Percentiles rank a stretch among this genome's conserved stretches.
Conservation (phyloP, 2,329 filamentous ascomycete species). For the Cucurbitaria berberidis region DNA sequence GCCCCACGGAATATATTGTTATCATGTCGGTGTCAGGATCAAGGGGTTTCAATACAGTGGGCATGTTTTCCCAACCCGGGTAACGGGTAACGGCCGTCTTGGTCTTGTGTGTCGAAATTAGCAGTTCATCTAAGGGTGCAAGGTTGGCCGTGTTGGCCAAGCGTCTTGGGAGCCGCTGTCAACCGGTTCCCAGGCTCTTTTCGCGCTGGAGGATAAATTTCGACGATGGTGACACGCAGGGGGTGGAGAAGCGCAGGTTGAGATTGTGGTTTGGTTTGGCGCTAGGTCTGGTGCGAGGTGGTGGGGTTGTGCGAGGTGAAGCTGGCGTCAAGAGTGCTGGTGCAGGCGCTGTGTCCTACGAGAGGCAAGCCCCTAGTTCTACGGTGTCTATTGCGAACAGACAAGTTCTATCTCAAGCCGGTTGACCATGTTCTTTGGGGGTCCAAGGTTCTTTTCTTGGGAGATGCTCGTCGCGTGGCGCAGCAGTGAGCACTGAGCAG, state of each 20-base stretch:
- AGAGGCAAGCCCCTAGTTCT: too few species aligned
- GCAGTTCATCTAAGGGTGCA: not conserved
- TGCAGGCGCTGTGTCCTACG: too few species aligned
- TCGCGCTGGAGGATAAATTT: not conserved
- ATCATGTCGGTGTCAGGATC: not conserved
- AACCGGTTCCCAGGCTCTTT: not conserved
- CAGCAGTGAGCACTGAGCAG: not conserved
- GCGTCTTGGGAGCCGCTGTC: not conserved
- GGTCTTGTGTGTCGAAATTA: not conserved
- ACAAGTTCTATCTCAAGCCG: too few species aligned
- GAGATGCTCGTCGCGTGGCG: not conserved
- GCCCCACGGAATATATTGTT: not conserved
- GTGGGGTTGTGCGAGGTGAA: too few species aligned
- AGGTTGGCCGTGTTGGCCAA: not conserved
- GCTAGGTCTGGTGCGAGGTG: too few species aligned
- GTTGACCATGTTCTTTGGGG: too few species aligned
- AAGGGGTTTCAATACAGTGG: too few species aligned
- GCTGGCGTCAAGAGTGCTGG: too few species aligned
- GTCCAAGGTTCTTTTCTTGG: not conserved
- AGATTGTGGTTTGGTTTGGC: too few species aligned
- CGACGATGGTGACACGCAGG: not conserved
- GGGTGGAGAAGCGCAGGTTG: too few species aligned
- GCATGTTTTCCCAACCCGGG: too few species aligned
- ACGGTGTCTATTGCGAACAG: too few species aligned
- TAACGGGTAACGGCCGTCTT: not conserved